Conservation (phyloP, 2,329 filamentous ascomycete species). For the Paracamarosporium sp. region DNA sequence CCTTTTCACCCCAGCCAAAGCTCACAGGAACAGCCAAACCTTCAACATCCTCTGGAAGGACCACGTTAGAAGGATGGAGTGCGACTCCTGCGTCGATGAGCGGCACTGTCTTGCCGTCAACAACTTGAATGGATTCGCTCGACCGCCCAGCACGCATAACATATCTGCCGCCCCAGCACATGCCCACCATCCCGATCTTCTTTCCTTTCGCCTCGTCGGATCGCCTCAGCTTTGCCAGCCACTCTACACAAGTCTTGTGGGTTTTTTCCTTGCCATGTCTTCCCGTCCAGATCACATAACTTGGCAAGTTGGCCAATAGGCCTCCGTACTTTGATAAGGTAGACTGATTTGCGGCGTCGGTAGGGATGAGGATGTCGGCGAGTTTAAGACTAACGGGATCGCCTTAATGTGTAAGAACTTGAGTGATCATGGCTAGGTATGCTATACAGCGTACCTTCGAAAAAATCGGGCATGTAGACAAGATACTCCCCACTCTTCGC, state of each 20-base stretch:
- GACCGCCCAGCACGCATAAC: slow-evolving; percentile 21
- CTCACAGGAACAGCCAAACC: slow-evolving; percentile 23
- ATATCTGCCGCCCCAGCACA: slow-evolving; percentile 48
- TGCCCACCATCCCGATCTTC: slow-evolving; percentile 43
- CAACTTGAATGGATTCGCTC: slow-evolving; percentile 38
- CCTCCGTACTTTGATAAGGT: slow-evolving; percentile 48
- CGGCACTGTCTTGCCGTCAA: slow-evolving; percentile 39
- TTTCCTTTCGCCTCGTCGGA: slow-evolving; percentile 29
- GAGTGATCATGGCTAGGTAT: not conserved
- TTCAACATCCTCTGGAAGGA: slow-evolving; percentile 40
- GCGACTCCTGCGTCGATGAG: slow-evolving; percentile 48
- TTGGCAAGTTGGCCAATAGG: slow-evolving; percentile 37
- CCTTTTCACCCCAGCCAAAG: slow-evolving; percentile 26
- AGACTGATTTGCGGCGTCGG: slow-evolving; percentile 44
- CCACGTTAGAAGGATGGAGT: slow-evolving; percentile 47
- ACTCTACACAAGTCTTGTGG: slow-evolving; percentile 45
- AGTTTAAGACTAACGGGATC: slow-evolving; percentile 25
- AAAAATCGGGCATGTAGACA: slow-evolving; percentile 33
- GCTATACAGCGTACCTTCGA: slow-evolving; percentile 17
- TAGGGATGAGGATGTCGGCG: slow-evolving; percentile 46
- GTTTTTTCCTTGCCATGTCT: slow-evolving; percentile 41
- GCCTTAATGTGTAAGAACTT: slow-evolving; percentile 13
- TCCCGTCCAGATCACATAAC: slow-evolving; percentile 33
- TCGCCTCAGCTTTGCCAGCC: slow-evolving; percentile 36
- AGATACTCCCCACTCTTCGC: slow-evolving; percentile 27